phyloP scores from a whole-genome alignment of 2,329 filamentous ascomycete genomes.

The Fusarium tjaetaba region DNA sequence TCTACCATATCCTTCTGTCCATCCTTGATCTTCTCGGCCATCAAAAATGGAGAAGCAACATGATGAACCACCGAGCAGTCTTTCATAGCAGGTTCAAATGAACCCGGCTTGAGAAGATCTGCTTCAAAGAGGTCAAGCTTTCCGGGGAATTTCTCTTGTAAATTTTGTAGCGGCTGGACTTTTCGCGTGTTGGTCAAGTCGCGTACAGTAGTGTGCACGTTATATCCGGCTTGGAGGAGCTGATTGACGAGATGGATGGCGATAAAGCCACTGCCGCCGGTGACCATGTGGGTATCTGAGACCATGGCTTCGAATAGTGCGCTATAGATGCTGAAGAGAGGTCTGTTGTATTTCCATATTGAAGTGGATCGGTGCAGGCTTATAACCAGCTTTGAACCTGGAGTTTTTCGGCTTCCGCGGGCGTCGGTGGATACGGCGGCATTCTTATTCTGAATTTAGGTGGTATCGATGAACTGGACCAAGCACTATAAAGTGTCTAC shows the following conservation, averaged over 20 bases:
- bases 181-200: neutral
- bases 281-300: neutral
- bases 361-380: neutral
- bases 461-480: neutral
- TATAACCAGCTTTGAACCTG: neutral
- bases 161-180: neutral
- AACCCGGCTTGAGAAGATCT: neutral
- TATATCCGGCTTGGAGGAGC: neutral
- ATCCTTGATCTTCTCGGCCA: neutral
- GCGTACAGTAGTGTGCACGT: neutral
- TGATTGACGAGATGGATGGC: neutral
- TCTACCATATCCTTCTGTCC: neutral
- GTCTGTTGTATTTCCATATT: accelerated
- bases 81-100: neutral
- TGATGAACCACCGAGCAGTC: neutral
- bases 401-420: neutral
- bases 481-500: neutral
- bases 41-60: neutral
- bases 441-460: neutral
- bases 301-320: neutral
- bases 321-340: neutral
- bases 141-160: neutral
- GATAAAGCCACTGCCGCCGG: neutral
- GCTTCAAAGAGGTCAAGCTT: neutral
- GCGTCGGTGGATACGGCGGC: neutral